These are phyloP conservation scores for Beauveria pseudobassiana DNA, from an alignment of 2,329 filamentous ascomycete genomes.

Conservation along the genomic window DNA sequence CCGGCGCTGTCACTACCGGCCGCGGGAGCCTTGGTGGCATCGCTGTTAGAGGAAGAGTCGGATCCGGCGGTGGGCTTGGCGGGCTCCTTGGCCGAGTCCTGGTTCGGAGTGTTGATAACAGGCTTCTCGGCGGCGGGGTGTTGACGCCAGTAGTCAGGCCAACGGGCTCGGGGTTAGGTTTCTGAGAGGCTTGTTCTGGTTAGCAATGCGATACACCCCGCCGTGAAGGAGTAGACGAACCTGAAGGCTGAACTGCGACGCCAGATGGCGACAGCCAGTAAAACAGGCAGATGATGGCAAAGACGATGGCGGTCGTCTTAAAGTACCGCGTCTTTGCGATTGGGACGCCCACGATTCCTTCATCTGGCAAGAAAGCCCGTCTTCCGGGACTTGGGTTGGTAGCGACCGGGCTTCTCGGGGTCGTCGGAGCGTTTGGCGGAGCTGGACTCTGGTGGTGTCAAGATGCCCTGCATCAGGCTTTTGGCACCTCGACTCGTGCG, in stretches of 20 bases:
- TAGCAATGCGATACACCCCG: background rate
- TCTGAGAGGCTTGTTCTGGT: background rate
- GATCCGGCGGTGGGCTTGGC: conserved; percentile 7
- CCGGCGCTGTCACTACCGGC: conserved; percentile 38
- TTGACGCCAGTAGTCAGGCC: conserved; percentile 9
- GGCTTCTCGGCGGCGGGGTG: conserved; percentile 6
- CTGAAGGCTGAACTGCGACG: conserved; percentile 35
- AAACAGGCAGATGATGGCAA: conserved; percentile 53
- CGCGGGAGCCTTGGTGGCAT: conserved; percentile 5
- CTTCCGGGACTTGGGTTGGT: conserved; percentile 40
- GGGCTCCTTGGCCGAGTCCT: background rate
- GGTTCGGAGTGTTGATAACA: background rate
- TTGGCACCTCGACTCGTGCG: conserved; percentile 10
- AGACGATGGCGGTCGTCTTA: conserved; percentile 56
- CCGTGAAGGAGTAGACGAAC: background rate
- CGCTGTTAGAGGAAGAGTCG: background rate
- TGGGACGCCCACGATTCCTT: conserved; percentile 55
- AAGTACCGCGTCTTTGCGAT: conserved; percentile 57
- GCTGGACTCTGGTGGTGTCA: conserved; percentile 5
- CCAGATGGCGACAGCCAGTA: conserved; percentile 56
- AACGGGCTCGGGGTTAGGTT: conserved; percentile 8
- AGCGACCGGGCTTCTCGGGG: conserved; percentile 59
- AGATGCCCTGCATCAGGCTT: conserved; percentile 10
- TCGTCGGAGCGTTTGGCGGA: conserved; percentile 45
- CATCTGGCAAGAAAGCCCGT: conserved; percentile 44